Base-by-base conservation (phyloP, 768 basidiomycete species). In the Russula griseocarnosa region DNA sequence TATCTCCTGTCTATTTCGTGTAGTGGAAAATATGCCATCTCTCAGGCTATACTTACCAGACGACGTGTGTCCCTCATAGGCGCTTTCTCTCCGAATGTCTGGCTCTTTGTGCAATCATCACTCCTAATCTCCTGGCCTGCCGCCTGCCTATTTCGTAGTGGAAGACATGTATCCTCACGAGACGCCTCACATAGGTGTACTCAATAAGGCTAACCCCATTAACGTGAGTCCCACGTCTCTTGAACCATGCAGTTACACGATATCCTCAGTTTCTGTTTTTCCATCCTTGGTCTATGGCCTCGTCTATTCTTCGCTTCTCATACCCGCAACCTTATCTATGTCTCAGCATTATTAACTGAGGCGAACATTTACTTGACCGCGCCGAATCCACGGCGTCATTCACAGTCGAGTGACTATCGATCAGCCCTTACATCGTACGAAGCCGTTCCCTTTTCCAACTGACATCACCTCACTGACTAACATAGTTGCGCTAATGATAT, bases 281-380 rank as follows among this genome's bases (percentile, higher is more conserved):
- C 61, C 20, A 6, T 61, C 30, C 30, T 60, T n/a, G 60, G 60
- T 40, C 13, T 53, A 54, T 3, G 22, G 40, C 16, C 10, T 60
- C n/a, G 28, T 61, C 3, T 3, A 46, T 20, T 54, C 26, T 61
- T 24, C 52, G 42, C 7, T 20, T 46, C 7, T 61, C 5, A 11
- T 61, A 11, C 60, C 60, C 3, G 42, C 5, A 44, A 54, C 9
- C 9, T 54, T 11, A 7, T 54, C 60, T 13, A 2, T 28, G 42
- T 61, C 9, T 24, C 42, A 3, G 11, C n/a, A 34, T 2, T 5
- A 0, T 28, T 61, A 14, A n/a, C 8, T 32, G 52, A 61, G 13
- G 16, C 0, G n/a, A 36, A 18, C 30, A 18, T 36, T 7, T 53
- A 24, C 52, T 61, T 5, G 22, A 22, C 5, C 52, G 10, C 34